These are phyloP conservation scores for Botrytis deweyae DNA, from an alignment of 2,329 filamentous ascomycete species.

Conservation along the genomic window DNA sequence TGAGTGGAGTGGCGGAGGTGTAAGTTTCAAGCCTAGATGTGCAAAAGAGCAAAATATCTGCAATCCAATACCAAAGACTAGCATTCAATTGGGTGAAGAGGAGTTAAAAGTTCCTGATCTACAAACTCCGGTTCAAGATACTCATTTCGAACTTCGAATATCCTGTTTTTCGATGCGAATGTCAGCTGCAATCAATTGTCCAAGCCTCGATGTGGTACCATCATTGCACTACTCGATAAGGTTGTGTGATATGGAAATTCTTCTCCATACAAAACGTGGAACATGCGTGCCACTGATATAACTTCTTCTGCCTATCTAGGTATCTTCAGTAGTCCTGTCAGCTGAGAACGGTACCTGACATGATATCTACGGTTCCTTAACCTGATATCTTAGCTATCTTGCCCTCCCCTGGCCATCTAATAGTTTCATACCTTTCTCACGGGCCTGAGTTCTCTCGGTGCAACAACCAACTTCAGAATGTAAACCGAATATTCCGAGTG, in stretches of 20 bases:
- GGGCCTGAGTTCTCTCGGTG: background rate
- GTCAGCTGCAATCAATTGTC: background rate
- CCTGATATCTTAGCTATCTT: background rate
- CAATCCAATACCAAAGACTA: background rate
- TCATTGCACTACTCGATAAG: background rate
- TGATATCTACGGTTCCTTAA: background rate
- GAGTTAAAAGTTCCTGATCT: background rate
- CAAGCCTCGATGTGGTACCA: background rate
- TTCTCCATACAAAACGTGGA: conserved; percentile 5
- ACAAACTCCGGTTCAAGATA: background rate
- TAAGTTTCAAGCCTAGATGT: background rate
- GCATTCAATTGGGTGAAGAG: background rate
- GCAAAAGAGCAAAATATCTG: background rate
- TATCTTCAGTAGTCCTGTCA: conserved; percentile 3
- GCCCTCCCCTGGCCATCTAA: background rate
- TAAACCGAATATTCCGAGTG: conserved; percentile 4
- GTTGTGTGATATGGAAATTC: background rate
- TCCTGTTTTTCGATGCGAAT: background rate
- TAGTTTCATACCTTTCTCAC: background rate
- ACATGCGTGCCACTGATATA: conserved; percentile 6
- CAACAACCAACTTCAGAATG: background rate
- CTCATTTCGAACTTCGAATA: background rate
- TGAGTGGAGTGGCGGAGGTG: background rate
- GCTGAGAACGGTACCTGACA: conserved; percentile 20
- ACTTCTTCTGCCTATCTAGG: background rate